Percentiles rank a stretch among this genome's conserved stretches.
phyloP scores from a whole-genome alignment of 2,329 filamentous ascomycete species.

The Microascus cirrosus region DNA sequence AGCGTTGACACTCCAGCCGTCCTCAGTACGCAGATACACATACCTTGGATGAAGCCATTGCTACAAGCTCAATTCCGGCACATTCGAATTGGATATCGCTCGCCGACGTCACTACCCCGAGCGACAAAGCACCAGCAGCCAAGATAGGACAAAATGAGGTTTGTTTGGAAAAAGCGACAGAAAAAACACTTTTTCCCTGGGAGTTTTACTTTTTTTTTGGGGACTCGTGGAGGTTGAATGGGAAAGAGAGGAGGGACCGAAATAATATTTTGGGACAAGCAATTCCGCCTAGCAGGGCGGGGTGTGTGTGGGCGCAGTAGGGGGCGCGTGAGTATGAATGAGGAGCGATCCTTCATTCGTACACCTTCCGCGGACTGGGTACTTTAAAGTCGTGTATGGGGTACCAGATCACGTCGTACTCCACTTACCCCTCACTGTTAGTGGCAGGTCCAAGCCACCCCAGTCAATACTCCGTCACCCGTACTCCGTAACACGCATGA shows the following conservation, averaged over 20 bases:
- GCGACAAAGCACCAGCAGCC: not conserved
- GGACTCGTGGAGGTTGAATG: conserved; percentile 7
- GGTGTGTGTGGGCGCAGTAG: conserved; percentile 6
- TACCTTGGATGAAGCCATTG: conserved; percentile 56
- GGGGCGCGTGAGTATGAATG: conserved; percentile 6
- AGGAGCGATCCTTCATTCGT: conserved; percentile 8
- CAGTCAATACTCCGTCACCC: not conserved
- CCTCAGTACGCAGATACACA: not conserved
- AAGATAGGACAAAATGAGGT: not conserved
- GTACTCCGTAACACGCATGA: not conserved
- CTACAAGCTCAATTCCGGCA: conserved; percentile 16
- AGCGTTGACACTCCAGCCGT: too few species aligned
- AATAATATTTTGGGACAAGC: conserved; percentile 27
- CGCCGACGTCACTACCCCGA: conserved; percentile 2
- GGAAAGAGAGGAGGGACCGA: conserved; percentile 18
- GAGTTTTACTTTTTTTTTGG: not conserved
- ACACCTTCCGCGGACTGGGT: not conserved
- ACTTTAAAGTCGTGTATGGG: not conserved
- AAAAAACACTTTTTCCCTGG: not conserved
- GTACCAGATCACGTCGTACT: not conserved
- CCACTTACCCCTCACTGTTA: not conserved
- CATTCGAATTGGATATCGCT: not conserved
- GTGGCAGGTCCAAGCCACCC: not conserved
- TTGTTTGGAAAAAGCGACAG: not conserved
- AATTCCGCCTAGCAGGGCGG: conserved; percentile 11